These are phyloP conservation scores for Aphanomyces invadans DNA, from an alignment of 352 stramenopile species.

Conservation along the genomic window DNA sequence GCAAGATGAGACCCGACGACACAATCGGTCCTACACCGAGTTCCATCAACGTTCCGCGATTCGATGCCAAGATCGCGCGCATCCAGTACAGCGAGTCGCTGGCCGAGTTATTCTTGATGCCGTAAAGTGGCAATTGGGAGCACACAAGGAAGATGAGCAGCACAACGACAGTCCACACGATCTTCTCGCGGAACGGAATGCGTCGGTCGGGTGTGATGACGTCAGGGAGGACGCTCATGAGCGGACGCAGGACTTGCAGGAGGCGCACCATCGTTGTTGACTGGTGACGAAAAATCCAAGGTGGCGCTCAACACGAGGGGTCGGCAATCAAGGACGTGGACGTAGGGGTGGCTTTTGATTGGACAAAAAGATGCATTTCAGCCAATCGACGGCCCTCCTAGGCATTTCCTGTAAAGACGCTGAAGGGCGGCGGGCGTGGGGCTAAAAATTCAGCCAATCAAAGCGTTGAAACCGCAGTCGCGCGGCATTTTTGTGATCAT, in stretches of 20 bases:
- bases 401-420: background rate
- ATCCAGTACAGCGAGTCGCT: slow-evolving; percentile 99
- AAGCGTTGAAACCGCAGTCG: background rate
- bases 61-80: slow-evolving; percentile 98
- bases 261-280: slow-evolving; percentile 87
- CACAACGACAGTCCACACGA: slow-evolving; percentile 98
- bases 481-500: background rate
- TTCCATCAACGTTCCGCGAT: slow-evolving; percentile 98
- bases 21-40: slow-evolving; percentile 98
- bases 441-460: slow-evolving; percentile 1
- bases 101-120: slow-evolving; percentile 96
- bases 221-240: slow-evolving; percentile 98
- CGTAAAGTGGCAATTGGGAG: slow-evolving; percentile 99
- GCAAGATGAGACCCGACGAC: slow-evolving; percentile 98
- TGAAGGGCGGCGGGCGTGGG: background rate
- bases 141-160: slow-evolving; percentile 99
- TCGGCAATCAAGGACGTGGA: background rate
- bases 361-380: slow-evolving; percentile 3
- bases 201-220: slow-evolving; percentile 94
- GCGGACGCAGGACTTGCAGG: slow-evolving; percentile 96
- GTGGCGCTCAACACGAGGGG: no score
- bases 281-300: slow-evolving; percentile 12
- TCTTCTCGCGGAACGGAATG: slow-evolving; percentile 99
- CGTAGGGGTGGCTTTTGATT: background rate
- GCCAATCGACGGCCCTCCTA: no score